Percentiles rank a stretch among this genome's conserved stretches.
These are phyloP conservation scores for Pseudozyma tsukubaensis DNA, from an alignment of 1,284 basidiomycete species.

Conservation along the genomic window DNA sequence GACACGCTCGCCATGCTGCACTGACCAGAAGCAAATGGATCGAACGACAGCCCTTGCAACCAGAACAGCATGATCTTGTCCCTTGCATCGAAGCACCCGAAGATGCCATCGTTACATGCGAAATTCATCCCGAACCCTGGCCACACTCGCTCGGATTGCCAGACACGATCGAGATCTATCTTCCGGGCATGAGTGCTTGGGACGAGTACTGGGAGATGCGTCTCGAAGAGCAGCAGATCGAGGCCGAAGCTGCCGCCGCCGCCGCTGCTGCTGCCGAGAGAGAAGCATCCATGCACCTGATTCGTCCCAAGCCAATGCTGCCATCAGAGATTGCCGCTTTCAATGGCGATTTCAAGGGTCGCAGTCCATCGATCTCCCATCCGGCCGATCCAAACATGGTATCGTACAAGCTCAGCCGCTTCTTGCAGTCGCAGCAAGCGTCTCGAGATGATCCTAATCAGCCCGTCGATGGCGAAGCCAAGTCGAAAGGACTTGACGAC, in stretches of 20 bases:
- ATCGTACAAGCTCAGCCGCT: slow-evolving; percentile 51
- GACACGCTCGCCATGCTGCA: slow-evolving; percentile 24
- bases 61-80: slow-evolving; percentile 11
- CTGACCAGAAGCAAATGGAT: slow-evolving; percentile 32
- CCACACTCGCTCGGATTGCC: slow-evolving; percentile 45
- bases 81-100: slow-evolving; percentile 18
- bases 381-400: slow-evolving; percentile 54
- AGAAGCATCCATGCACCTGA: not conserved
- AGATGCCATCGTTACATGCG: slow-evolving; percentile 31
- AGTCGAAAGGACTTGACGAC: not conserved
- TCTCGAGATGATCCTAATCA: slow-evolving; percentile 11
- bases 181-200: slow-evolving; percentile 62
- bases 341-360: slow-evolving; percentile 10
- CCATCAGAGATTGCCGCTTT: slow-evolving; percentile 13
- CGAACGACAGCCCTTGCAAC: slow-evolving; percentile 18
- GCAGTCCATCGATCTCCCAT: slow-evolving; percentile 50
- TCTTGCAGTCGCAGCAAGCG: slow-evolving; percentile 48
- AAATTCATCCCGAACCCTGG: slow-evolving; percentile 45
- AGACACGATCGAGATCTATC: slow-evolving; percentile 63
- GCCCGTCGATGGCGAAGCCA: not conserved
- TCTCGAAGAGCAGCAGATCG: slow-evolving; percentile 39
- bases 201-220: slow-evolving; percentile 51
- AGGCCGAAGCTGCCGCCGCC: slow-evolving; percentile 14
- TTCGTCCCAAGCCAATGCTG: slow-evolving; percentile 10
- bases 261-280: slow-evolving; percentile 11